Conservation (phyloP, 1,139 yeast genomes). For the Hyphopichia khmerensis region DNA sequence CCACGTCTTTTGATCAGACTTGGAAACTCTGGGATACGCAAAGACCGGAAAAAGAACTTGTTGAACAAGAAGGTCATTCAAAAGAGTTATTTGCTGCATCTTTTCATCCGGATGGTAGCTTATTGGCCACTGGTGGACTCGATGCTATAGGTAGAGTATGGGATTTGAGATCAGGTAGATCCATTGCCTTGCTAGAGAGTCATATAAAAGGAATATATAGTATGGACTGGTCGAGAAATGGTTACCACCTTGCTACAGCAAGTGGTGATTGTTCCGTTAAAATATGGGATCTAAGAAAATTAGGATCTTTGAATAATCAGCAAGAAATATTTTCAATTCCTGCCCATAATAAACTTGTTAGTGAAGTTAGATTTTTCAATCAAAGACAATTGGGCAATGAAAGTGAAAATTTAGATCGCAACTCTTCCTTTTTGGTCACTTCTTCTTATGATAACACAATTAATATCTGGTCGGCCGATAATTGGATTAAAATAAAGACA, state of each 20-base stretch:
- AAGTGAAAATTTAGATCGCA: constrained; percentile 17
- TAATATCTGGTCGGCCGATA: constrained; percentile 68
- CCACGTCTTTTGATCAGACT: constrained; percentile 82
- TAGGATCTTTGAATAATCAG: constrained; percentile 19
- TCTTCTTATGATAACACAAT: constrained; percentile 71
- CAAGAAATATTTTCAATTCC: constrained; percentile 55
- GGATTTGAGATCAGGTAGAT: constrained; percentile 83
- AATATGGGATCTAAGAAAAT: constrained; percentile 79
- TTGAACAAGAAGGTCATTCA: constrained; percentile 83
- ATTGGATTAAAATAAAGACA: constrained; percentile 60
- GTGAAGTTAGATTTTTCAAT: constrained; percentile 59
- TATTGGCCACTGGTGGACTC: constrained; percentile 74
- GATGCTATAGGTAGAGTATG: constrained; percentile 77
- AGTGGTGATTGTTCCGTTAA: constrained; percentile 81
- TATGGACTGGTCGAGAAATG: constrained; percentile 75
- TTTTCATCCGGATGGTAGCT: constrained; percentile 77
- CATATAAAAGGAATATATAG: constrained; percentile 75
- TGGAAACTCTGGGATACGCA: constrained; percentile 87
- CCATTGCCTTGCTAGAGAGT: constrained; percentile 57
- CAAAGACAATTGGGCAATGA: too few relatives aligned
- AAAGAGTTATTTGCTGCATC: constrained; percentile 65
- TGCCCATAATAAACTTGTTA: constrained; percentile 74
- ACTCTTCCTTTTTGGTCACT: constrained; percentile 56
- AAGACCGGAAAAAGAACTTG: constrained; percentile 25
- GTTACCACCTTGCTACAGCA: constrained; percentile 75